Evolutionary conservation across 169 alveolate species (phyloP).

Genomic region (Babesia gibsoni): DNA sequence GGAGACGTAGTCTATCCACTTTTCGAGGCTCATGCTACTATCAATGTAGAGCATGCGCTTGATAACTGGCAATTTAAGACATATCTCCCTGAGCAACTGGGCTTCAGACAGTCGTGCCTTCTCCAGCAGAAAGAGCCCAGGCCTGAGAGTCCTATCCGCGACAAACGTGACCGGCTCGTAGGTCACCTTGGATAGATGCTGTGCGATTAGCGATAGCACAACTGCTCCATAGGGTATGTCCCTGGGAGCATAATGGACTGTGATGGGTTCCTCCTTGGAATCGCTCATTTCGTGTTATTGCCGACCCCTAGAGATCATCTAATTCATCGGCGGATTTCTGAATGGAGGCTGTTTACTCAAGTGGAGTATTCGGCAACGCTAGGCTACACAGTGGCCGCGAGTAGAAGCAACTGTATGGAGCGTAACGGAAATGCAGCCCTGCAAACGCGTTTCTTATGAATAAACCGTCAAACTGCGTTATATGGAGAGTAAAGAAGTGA

Average conservation of each 20-base stretch:
- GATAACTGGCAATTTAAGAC: constrained; percentile 18
- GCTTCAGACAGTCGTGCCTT: constrained; percentile 20
- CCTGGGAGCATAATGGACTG: constrained; percentile 46
- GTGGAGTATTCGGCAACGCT: neutral
- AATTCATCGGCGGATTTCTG: neutral
- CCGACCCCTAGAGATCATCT: too few relatives aligned
- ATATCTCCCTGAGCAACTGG: constrained; percentile 35
- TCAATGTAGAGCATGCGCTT: constrained; percentile 46
- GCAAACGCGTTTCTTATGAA: too few relatives aligned
- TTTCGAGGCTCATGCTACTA: constrained; percentile 21
- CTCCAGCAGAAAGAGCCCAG: constrained; percentile 22
- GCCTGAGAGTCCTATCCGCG: constrained; percentile 22
- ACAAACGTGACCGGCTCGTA: constrained; percentile 4
- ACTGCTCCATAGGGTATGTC: constrained; percentile 59
- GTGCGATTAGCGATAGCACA: constrained; percentile 35
- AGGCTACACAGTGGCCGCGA: neutral
- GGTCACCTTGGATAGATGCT: constrained; percentile 7
- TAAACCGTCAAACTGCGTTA: too few relatives aligned
- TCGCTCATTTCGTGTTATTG: constrained; percentile 40
- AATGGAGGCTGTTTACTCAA: neutral
- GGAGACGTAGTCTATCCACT: constrained; percentile 13
- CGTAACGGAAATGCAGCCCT: too few relatives aligned
- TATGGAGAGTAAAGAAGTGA: too few relatives aligned
- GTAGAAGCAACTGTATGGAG: too few relatives aligned
- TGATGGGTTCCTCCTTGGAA: neutral